Base-by-base conservation (phyloP, 441 rosid species). In the Adansonia gregorii region DNA sequence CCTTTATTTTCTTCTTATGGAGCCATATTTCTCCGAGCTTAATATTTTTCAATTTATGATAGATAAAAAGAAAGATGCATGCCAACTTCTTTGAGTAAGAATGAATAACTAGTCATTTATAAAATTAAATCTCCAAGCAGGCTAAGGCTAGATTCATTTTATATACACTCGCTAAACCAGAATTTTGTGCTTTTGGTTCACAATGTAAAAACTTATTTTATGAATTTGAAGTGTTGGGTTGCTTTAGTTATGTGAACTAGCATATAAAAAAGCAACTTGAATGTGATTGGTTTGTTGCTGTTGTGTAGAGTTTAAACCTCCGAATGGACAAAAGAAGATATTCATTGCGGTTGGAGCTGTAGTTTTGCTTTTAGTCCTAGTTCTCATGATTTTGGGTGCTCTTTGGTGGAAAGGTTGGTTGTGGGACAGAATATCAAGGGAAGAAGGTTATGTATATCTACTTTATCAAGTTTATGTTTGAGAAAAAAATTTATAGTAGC, bases 331-430 rank as follows among this genome's bases (percentile, higher is more conserved):
- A 20, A 58, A 2, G 45, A 76, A 8, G 79, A 76, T 22, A 43
- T 8, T 55, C 31, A 54, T 67, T n/a, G 70, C 76, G 52, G 59
- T 73, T 2, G 83, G 79, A 63, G 72, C 81, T 20, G 78, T 73
- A 59, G 82, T 71, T 43, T 72, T 27, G 54, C 27, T 61, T n/a
- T 24, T 41, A n/a, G 66, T 66, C 59, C 49, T 67, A 19, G 14
- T 70, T 76, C 22, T 81, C 31, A 58, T 81, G 67, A 54, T 83
- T 71, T 59, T 79, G 27, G 67, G 82, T 41, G 52, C 75, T 59
- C 75, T 83, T 45, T 79, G 80, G 80, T 81, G 82, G 83, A 85
- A 80, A 72, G 79, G 81, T 7, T 81, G 66, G 65, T 45, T 79
- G 45, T 54, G 78, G 49, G 69, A 39, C 6, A 70, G 64, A 22